Evolutionary conservation across 257 asterid species (phyloP), one percentile per base, ranked within the genome.

Genomic region (Solanum paucissectum): DNA sequence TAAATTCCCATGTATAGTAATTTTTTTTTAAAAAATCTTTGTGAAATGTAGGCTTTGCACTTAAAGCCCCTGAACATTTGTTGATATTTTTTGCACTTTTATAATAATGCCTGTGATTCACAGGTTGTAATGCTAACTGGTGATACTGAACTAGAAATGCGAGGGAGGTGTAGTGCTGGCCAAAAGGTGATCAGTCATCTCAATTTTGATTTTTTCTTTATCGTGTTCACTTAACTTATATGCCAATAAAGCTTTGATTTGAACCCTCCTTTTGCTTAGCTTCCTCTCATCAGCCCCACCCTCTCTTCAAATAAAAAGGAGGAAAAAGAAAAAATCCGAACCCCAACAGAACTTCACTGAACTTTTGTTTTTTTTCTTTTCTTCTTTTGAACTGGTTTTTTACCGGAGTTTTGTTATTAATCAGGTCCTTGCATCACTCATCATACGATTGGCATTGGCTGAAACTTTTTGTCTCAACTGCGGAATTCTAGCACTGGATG

Each of bases 161-260:
- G 99, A 90, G 99, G 99, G 92, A 93, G 99, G 90, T 97, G 99
- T 88, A 96, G 99, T 92, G 99, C 99, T 84, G 99, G 99, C 84
- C 99, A 97, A 91, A 97, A 97, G 99, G 99, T 92, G 87, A 46
- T 58, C 84, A 40, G 34, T 89, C 86, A 37, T 85, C 77, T 36
- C 60, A 87, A 25, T 42, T 23, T 77, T 64, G 71, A 36, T 66
- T 29, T 13, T 36, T 25, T 85, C 38, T 34, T 79, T 73, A 74
- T 0, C 16, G 5, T 68, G 83, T 37, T 18, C n/a, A 68, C 29
- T 85, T 37, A 9, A 71, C 40, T 49, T 82, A 10, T 49, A 29
- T 29, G 69, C 32, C 86, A 49, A 29, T 82, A 32, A 49, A 49
- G 69, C 69, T 82, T 49, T 49, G 85, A 11, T 82, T 79, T 79